Evolutionary conservation across 176 grass and related monocot genomes (phyloP).

Genomic region (Triticum aestivum): IWGSC_CS_RefSeq_v2.1 NC_057806.1:428600809-428601308

Average conservation of each 20-base stretch:
- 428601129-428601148: background rate
- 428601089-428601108: background rate
- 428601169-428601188: background rate
- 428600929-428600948: background rate
- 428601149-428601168: background rate
- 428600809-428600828: no score
- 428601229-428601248: slow-evolving; percentile 10
- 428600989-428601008: background rate
- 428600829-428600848: no score
- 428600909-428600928: background rate
- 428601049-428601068: background rate
- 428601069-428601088: background rate
- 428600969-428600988: background rate
- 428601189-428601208: slow-evolving; percentile 15
- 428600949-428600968: background rate
- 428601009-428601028: background rate
- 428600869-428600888: no score
- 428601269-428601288: slow-evolving; percentile 2
- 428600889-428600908: no score
- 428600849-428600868: no score
- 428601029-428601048: background rate
- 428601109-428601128: background rate
- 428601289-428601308: background rate
- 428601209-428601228: slow-evolving; percentile 46
- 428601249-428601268: slow-evolving; percentile 20